Conservation (phyloP, 768 basidiomycete genomes). For the Trametopsis cervina region DNA sequence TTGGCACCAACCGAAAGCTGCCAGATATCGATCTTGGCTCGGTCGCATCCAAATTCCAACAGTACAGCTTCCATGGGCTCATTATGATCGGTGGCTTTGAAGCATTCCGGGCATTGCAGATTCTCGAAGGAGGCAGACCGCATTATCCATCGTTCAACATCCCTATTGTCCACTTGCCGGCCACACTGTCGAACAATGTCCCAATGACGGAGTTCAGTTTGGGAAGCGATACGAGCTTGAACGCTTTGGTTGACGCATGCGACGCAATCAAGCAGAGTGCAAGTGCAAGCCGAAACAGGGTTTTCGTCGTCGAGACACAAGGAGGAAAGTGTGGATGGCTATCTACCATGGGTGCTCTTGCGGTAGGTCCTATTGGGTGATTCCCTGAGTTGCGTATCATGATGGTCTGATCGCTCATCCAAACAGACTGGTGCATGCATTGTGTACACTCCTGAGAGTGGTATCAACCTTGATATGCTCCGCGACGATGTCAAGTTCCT, state of each 20-base stretch:
- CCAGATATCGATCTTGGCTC: slow-evolving; percentile 85
- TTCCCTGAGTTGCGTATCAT: too few species aligned
- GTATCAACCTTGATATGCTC: slow-evolving; percentile 78
- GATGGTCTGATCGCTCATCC: background rate
- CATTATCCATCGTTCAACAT: slow-evolving; percentile 91
- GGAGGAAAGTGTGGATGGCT: slow-evolving; percentile 96
- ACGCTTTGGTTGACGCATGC: slow-evolving; percentile 94
- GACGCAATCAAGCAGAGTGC: slow-evolving; percentile 99
- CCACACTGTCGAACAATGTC: slow-evolving; percentile 97
- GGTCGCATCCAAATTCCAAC: slow-evolving; percentile 87
- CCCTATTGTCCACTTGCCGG: slow-evolving; percentile 93
- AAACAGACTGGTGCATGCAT: slow-evolving; percentile 86
- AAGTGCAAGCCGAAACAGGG: slow-evolving; percentile 89
- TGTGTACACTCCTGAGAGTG: slow-evolving; percentile 90
- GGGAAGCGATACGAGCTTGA: slow-evolving; percentile 95
- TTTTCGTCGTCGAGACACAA: slow-evolving; percentile 97
- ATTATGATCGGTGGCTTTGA: slow-evolving; percentile 96
- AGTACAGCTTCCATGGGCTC: slow-evolving; percentile 70
- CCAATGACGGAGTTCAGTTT: slow-evolving; percentile 95
- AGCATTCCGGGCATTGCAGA: slow-evolving; percentile 73
- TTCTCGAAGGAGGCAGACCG: slow-evolving; percentile 73
- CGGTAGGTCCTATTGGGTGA: slow-evolving; percentile 46
- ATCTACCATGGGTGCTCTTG: slow-evolving; percentile 91
- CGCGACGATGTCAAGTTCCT: slow-evolving; percentile 84
- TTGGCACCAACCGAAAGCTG: slow-evolving; percentile 90